phyloP scores from a whole-genome alignment of 768 basidiomycete species.

The Lactarius indigo region DNA sequence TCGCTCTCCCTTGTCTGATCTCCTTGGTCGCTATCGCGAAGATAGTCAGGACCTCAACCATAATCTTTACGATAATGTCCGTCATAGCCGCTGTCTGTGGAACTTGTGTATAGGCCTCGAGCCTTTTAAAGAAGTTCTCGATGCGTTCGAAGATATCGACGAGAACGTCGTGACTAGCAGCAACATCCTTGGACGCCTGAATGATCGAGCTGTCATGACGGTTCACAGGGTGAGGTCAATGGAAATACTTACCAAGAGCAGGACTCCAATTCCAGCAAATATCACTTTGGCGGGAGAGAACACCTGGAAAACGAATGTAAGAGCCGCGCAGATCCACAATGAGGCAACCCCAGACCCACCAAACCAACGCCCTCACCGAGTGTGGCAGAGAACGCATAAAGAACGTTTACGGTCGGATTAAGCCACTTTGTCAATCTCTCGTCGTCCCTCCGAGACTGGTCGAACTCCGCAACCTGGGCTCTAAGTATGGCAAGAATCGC shows the following conservation, averaged over 20 bases:
- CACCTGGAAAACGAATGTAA: neutral
- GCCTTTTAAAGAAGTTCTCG: neutral
- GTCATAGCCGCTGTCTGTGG: neutral
- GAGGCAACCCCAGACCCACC: neutral
- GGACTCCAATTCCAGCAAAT: too few species aligned
- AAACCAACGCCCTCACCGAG: neutral
- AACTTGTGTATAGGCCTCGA: neutral
- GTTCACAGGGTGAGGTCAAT: too few species aligned
- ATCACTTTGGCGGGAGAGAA: neutral
- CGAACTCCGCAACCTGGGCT: neutral
- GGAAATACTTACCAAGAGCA: neutral
- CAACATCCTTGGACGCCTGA: neutral
- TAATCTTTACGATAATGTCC: neutral
- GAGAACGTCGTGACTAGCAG: neutral
- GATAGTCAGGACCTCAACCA: conserved; percentile 1
- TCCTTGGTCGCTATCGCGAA: neutral
- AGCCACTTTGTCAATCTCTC: conserved; percentile 1
- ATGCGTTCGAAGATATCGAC: neutral
- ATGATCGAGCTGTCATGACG: neutral
- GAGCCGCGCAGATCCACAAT: neutral
- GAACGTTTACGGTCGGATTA: neutral
- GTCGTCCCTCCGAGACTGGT: neutral
- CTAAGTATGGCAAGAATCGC: neutral
- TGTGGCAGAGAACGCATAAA: neutral
- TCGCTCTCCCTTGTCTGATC: neutral